phyloP scores from a whole-genome alignment of 495 filamentous ascomycete genomes.

The Penicillium lagena region DNA sequence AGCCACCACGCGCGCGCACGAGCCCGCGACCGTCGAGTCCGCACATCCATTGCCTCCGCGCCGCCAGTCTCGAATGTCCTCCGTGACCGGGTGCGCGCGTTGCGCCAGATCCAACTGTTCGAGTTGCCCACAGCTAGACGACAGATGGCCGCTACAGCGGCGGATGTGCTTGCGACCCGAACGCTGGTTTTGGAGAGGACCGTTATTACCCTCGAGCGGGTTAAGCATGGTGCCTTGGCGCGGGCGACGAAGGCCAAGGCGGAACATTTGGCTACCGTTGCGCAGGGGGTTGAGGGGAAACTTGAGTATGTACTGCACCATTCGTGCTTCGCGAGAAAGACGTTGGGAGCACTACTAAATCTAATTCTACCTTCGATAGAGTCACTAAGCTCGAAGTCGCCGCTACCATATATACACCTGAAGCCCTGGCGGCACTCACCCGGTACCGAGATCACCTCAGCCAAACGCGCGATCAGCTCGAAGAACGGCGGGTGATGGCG shows the following conservation, averaged over 20 bases:
- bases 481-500: constrained; percentile 36
- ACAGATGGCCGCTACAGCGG: constrained; percentile 32
- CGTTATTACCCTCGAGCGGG: constrained; percentile 44
- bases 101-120: constrained; percentile 25
- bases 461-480: constrained; percentile 41
- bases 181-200: constrained; percentile 32
- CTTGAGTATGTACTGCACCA: constrained; percentile 34
- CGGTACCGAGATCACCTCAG: constrained; percentile 49
- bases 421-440: constrained; percentile 48
- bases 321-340: no score
- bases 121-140: constrained; percentile 27
- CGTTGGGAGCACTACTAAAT: no score
- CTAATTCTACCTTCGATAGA: constrained; percentile 8
- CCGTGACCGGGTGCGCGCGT: constrained; percentile 12
- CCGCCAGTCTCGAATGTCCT: constrained; percentile 22
- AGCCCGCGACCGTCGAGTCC: constrained; percentile 21
- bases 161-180: constrained; percentile 25
- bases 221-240: constrained; percentile 61
- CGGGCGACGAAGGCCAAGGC: constrained; percentile 46
- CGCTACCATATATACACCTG: constrained; percentile 49
- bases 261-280: constrained; percentile 54
- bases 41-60: constrained; percentile 17
- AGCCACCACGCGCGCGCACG: constrained; percentile 18
- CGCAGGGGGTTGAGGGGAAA: constrained; percentile 46
- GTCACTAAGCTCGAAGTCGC: constrained; percentile 35